Evolutionary conservation across 2,329 filamentous ascomycete species (phyloP).

Genomic region (Trichophyton benhamiae): DNA sequence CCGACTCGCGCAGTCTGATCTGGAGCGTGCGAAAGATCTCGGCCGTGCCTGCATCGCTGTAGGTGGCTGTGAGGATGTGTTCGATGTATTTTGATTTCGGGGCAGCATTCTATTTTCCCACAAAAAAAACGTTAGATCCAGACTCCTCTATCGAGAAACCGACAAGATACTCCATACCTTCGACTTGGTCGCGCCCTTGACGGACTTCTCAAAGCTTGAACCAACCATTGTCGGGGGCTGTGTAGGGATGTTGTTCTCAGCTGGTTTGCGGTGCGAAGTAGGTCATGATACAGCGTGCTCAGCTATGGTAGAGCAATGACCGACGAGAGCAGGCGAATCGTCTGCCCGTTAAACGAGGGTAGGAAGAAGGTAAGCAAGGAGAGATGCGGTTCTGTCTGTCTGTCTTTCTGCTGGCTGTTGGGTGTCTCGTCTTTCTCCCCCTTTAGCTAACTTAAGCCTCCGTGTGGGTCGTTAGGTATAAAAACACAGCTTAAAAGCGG

Average conservation of each 20-base stretch:
- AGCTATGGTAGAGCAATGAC: not conserved
- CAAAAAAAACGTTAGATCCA: not conserved
- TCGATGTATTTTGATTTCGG: conserved; percentile 99
- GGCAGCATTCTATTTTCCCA: conserved; percentile 58
- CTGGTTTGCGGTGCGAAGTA: not conserved
- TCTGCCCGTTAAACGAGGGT: not conserved
- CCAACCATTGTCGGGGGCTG: conserved; percentile 34
- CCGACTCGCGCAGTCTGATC: conserved; percentile 79
- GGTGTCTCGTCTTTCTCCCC: not conserved
- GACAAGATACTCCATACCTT: conserved; percentile 48
- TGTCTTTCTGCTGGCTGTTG: too few species aligned
- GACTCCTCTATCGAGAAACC: not conserved
- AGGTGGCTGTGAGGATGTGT: conserved; percentile 88
- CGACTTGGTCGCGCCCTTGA: conserved; percentile 96
- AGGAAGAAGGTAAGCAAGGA: not conserved
- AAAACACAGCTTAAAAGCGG: not conserved
- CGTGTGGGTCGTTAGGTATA: not conserved
- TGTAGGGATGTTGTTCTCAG: not conserved
- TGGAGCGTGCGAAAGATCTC: conserved; percentile 92
- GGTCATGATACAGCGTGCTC: conserved; percentile 2
- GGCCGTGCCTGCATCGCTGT: conserved; percentile 84
- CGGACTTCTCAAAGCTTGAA: conserved; percentile 93
- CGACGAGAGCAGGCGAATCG: not conserved
- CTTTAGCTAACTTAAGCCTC: not conserved
- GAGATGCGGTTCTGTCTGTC: not conserved